Percentiles rank a stretch among this genome's conserved stretches.
phyloP scores from a whole-genome alignment of 345 rosid genomes.

The Pistacia atlantica region DNA sequence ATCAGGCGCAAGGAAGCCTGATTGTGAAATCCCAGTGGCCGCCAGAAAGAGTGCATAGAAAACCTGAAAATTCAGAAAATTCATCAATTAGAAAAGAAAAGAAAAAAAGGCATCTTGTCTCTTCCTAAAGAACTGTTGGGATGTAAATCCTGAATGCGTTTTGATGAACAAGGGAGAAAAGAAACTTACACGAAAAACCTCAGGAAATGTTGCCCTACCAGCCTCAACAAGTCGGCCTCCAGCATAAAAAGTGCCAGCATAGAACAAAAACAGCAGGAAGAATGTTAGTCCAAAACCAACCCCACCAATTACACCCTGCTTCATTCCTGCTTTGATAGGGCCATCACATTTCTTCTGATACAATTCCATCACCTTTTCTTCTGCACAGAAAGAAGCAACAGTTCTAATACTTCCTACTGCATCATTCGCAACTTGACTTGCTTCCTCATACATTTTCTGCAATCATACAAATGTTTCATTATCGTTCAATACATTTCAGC shows the following conservation, averaged over 20 bases:
- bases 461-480: constrained; percentile 14
- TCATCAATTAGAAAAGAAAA: neutral
- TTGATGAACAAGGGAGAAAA: neutral
- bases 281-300: constrained; percentile 63
- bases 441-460: constrained; percentile 78
- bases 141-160: neutral
- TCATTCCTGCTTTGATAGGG: constrained; percentile 63
- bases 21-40: constrained; percentile 56
- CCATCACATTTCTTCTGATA: constrained; percentile 66
- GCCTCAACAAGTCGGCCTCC: constrained; percentile 64
- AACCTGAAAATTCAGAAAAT: constrained; percentile 39
- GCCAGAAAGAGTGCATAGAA: constrained; percentile 69
- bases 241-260: constrained; percentile 65
- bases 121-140: neutral
- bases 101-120: neutral
- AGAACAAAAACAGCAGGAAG: constrained; percentile 51
- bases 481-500: neutral
- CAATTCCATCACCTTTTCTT: constrained; percentile 69
- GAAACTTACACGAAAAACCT: constrained; percentile 60
- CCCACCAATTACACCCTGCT: constrained; percentile 66
- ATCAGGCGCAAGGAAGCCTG: constrained; percentile 60
- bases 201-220: constrained; percentile 50
- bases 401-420: constrained; percentile 89
- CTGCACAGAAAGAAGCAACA: constrained; percentile 81
- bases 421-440: constrained; percentile 88